These are phyloP conservation scores for Calonectria pteridis DNA, from an alignment of 2,329 filamentous ascomycete species.

Conservation along the genomic window DNA sequence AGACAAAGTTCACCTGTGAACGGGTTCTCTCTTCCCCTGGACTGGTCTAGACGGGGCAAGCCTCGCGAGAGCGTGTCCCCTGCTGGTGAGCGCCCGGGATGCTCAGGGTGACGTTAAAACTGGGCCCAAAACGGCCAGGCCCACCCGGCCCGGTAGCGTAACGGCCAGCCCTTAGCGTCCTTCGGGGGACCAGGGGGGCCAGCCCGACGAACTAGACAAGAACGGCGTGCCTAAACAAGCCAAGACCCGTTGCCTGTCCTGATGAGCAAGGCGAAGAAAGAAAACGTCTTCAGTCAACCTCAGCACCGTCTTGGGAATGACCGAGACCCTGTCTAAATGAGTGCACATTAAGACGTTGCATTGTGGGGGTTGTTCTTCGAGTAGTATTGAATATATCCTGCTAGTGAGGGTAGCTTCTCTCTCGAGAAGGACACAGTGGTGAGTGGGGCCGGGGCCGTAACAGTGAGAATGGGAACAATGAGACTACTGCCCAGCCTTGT, in stretches of 20 bases:
- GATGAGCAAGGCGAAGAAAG: not conserved
- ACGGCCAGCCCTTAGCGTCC: not conserved
- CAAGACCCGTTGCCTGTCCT: not conserved
- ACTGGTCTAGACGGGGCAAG: not conserved
- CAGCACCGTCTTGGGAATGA: not conserved
- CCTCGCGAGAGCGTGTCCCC: not conserved
- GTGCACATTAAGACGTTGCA: not conserved
- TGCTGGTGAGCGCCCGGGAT: not conserved
- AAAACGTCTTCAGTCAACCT: not conserved
- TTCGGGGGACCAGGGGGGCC: not conserved
- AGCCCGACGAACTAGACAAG: not conserved
- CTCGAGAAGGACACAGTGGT: no score
- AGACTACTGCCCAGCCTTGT: no score
- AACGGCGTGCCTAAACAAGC: not conserved
- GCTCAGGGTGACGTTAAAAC: slow-evolving; percentile 1
- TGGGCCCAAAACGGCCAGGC: not conserved
- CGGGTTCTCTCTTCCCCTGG: not conserved
- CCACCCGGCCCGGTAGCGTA: not conserved
- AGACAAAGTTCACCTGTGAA: not conserved
- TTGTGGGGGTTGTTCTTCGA: no score
- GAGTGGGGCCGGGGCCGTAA: no score
- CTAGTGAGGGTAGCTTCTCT: no score
- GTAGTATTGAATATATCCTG: no score
- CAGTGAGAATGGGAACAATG: no score
- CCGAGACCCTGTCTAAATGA: not conserved